phyloP scores from a whole-genome alignment of 768 basidiomycete species.

The Galerina marginata region DNA sequence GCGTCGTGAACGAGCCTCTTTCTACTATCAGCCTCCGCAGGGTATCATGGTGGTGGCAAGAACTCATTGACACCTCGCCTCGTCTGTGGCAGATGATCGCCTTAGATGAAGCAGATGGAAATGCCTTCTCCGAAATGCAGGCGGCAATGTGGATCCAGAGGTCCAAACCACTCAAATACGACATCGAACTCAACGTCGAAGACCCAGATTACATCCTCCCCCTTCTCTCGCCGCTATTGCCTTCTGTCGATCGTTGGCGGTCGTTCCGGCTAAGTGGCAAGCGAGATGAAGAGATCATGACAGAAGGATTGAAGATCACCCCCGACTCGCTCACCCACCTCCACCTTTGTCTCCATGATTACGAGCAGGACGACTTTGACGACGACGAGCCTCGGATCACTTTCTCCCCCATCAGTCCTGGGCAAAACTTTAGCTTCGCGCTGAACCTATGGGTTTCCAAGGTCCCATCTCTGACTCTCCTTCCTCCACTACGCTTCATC shows the following conservation, averaged over 20 bases:
- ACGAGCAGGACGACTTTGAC: slow-evolving; percentile 36
- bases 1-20: slow-evolving; percentile 47
- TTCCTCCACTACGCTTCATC: slow-evolving; percentile 60
- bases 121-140: slow-evolving; percentile 48
- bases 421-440: slow-evolving; percentile 31
- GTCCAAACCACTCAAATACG: slow-evolving; percentile 59
- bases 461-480: slow-evolving; percentile 51
- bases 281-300: slow-evolving; percentile 38
- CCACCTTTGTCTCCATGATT: slow-evolving; percentile 41
- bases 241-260: slow-evolving; percentile 63
- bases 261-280: slow-evolving; percentile 51
- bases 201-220: slow-evolving; percentile 61
- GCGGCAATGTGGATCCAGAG: slow-evolving; percentile 58
- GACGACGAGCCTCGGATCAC: slow-evolving; percentile 34
- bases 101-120: slow-evolving; percentile 48
- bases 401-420: slow-evolving; percentile 38
- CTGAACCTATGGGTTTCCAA: slow-evolving; percentile 55
- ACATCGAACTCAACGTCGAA: slow-evolving; percentile 54
- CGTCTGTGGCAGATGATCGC: slow-evolving; percentile 63
- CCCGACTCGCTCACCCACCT: slow-evolving; percentile 39
- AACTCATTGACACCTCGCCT: slow-evolving; percentile 58
- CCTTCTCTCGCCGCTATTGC: slow-evolving; percentile 66
- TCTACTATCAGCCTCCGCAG: slow-evolving; percentile 52
- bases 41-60: slow-evolving; percentile 67
- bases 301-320: slow-evolving; percentile 31